phyloP scores from a whole-genome alignment of 192 early-diverging fungal species.

The Backusella tuberculispora region DNA sequence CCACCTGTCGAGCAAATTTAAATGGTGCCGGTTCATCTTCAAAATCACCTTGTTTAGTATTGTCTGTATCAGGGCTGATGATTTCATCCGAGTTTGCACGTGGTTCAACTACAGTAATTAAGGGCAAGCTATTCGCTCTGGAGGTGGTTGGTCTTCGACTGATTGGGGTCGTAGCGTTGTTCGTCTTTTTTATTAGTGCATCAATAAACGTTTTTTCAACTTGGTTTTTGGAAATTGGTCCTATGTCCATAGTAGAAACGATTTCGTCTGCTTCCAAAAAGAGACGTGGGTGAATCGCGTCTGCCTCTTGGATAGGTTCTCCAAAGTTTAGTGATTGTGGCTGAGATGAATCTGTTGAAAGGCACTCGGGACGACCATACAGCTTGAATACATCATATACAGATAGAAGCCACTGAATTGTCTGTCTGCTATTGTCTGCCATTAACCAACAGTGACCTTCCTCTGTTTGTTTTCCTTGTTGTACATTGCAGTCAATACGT shows the following conservation, averaged over 20 bases:
- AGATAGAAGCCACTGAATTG: conserved; percentile 43
- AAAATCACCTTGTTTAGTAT: neutral
- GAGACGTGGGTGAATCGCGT: conserved; percentile 23
- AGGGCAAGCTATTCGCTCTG: conserved; percentile 35
- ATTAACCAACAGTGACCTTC: conserved; percentile 35
- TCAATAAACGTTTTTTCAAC: conserved; percentile 17
- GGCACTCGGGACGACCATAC: conserved; percentile 44
- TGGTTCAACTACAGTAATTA: conserved; percentile 23
- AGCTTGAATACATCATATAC: conserved; percentile 48
- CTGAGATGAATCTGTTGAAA: conserved; percentile 32
- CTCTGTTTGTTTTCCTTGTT: neutral
- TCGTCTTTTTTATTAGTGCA: conserved; percentile 27
- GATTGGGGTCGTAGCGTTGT: no score
- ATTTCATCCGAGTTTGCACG: neutral
- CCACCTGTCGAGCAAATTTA: conserved; percentile 39
- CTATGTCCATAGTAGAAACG: conserved; percentile 20
- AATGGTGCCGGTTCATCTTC: conserved; percentile 22
- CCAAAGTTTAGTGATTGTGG: conserved; percentile 38
- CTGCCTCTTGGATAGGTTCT: conserved; percentile 19
- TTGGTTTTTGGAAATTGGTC: neutral
- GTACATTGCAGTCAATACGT: conserved; percentile 42
- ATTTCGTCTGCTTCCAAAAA: conserved; percentile 31
- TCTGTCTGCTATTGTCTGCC: conserved; percentile 34
- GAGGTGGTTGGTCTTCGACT: conserved; percentile 3
- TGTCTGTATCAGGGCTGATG: neutral